These are phyloP conservation scores for Nitzschia sp. DNA, from an alignment of 108 stramenopile species.

Conservation along the genomic window DNA sequence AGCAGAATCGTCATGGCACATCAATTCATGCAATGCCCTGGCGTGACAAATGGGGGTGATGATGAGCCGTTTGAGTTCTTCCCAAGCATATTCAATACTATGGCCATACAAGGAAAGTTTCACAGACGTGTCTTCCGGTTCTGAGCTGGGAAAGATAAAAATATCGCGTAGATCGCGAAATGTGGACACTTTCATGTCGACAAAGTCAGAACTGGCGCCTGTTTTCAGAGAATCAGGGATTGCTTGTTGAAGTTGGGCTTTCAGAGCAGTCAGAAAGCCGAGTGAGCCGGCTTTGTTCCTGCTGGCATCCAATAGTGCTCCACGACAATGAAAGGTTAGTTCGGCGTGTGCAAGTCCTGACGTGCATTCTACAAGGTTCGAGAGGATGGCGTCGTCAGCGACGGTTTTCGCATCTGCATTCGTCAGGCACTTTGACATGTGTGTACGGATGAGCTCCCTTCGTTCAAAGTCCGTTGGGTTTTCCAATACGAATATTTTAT, in stretches of 20 bases:
- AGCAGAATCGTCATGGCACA: conserved; percentile 28
- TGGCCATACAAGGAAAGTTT: conserved; percentile 58
- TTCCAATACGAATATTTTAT: conserved; percentile 39
- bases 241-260: conserved; percentile 37
- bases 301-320: conserved; percentile 32
- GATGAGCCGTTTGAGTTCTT: conserved; percentile 63
- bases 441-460: conserved; percentile 34
- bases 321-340: conserved; percentile 64
- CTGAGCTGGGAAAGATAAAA: background rate
- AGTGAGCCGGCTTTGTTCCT: background rate
- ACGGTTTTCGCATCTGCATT: background rate
- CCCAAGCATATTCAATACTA: conserved; percentile 51
- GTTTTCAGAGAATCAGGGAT: conserved; percentile 61
- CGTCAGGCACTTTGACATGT: background rate
- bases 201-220: conserved; percentile 60
- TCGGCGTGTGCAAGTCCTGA: conserved; percentile 63
- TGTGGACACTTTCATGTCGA: conserved; percentile 71
- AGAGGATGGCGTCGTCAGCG: conserved; percentile 20
- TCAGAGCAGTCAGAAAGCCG: conserved; percentile 43
- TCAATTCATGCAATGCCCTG: conserved; percentile 45
- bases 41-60: conserved; percentile 73
- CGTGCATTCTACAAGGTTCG: conserved; percentile 44
- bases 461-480: conserved; percentile 53
- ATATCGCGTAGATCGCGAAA: conserved; percentile 46
- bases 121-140: conserved; percentile 25